These are phyloP conservation scores for Arthrobotrys pseudoclavata DNA, from an alignment of 2,329 filamentous ascomycete species.

Conservation along the genomic window DNA sequence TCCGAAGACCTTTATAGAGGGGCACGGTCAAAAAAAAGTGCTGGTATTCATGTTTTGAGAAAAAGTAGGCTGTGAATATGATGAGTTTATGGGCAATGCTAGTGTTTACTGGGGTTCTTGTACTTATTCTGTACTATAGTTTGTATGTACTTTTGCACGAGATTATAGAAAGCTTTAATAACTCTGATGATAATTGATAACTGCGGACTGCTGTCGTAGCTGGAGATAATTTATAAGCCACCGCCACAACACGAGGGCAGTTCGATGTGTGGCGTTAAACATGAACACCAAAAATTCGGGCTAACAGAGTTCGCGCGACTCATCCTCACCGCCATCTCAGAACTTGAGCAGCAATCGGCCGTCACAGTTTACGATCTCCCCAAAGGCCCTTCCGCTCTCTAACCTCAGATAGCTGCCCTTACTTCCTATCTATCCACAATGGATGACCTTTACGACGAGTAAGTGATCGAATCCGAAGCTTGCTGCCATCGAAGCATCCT, in stretches of 20 bases:
- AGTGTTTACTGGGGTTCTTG: constrained; percentile 1
- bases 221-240: background rate
- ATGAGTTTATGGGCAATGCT: background rate
- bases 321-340: constrained; percentile 39
- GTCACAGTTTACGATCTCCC: constrained; percentile 1
- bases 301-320: constrained; percentile 58
- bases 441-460: constrained; percentile 99
- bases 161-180: background rate
- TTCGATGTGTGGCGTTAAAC: constrained; percentile 44
- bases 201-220: background rate
- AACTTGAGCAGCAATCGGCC: constrained; percentile 23
- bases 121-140: constrained; percentile 21
- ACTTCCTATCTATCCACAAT: constrained; percentile 69
- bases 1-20: background rate
- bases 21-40: background rate
- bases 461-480: constrained; percentile 63
- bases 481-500: background rate
- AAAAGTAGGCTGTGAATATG: constrained; percentile 10
- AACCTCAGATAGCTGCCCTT: constrained; percentile 21
- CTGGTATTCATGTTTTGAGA: background rate
- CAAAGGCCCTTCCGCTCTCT: background rate
- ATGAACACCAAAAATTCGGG: constrained; percentile 58
- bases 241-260: constrained; percentile 39
- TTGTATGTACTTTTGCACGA: constrained; percentile 5
- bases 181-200: background rate